Evolutionary conservation across 2,329 filamentous ascomycete genomes (phyloP).

Genomic region (Ceratocystis papillata): DNA sequence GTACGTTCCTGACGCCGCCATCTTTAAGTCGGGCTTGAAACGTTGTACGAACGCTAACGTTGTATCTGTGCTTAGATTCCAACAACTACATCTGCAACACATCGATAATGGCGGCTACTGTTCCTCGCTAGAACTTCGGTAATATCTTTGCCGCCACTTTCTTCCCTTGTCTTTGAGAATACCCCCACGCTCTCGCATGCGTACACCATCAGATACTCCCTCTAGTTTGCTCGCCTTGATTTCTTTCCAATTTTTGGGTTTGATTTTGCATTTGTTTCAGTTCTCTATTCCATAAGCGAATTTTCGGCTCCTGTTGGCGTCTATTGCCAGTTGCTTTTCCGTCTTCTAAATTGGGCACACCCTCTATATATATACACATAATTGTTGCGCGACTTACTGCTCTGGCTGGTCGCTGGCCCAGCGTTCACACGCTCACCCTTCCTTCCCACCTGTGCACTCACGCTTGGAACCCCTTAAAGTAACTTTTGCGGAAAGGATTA

Average conservation of each 20-base stretch:
- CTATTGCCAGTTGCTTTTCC: constrained; percentile 10
- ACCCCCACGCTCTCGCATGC: neutral
- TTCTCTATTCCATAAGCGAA: neutral
- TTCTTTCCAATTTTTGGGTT: constrained; percentile 8
- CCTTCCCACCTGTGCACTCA: constrained; percentile 25
- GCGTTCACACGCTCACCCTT: constrained; percentile 13
- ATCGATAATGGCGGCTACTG: constrained; percentile 76
- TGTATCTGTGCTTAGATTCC: constrained; percentile 50
- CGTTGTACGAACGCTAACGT: neutral
- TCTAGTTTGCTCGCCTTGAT: constrained; percentile 19
- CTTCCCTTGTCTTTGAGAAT: neutral
- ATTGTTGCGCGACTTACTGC: too few relatives aligned
- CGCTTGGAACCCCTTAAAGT: constrained; percentile 46
- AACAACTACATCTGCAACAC: constrained; percentile 84
- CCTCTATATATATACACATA: neutral
- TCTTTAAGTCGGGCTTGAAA: neutral
- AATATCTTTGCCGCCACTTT: neutral
- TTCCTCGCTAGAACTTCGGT: constrained; percentile 70
- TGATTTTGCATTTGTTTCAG: constrained; percentile 7
- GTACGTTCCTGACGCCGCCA: constrained; percentile 43
- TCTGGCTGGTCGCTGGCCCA: neutral
- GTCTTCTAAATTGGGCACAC: neutral
- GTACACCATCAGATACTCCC: constrained; percentile 2
- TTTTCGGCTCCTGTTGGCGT: constrained; percentile 13
- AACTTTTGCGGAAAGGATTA: constrained; percentile 49